Conservation (phyloP, 2,329 filamentous ascomycete genomes). For the Daldinia sp. region DNA sequence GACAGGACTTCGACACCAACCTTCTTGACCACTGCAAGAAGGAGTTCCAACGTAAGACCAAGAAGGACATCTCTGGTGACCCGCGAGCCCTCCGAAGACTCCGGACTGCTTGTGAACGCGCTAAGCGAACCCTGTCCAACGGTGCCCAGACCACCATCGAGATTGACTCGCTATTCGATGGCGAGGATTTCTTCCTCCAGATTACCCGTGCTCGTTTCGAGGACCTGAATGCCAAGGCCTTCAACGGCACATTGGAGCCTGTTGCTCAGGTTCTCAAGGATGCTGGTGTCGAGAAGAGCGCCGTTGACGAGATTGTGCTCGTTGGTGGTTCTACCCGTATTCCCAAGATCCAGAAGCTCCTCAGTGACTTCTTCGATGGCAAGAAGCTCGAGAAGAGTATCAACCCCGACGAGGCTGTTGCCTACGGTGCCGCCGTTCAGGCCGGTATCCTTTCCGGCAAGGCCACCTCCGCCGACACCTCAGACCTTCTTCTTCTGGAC, state of each 20-base stretch:
- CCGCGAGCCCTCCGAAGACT: conserved; percentile 94
- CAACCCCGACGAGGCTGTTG: conserved; percentile 99
- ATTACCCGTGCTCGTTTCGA: conserved; percentile 99
- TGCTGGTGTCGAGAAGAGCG: conserved; percentile 83
- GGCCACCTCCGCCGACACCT: conserved; percentile 93
- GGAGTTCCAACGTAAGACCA: conserved; percentile 84
- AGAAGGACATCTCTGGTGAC: conserved; percentile 81
- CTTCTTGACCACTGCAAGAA: conserved; percentile 97
- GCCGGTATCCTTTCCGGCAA: conserved; percentile 98
- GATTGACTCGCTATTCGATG: conserved; percentile 98
- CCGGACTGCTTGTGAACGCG: conserved; percentile 97
- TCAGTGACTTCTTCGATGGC: conserved; percentile 98
- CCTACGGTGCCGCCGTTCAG: conserved; percentile 98
- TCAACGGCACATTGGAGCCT: conserved; percentile 90
- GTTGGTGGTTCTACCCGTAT: conserved; percentile 99
- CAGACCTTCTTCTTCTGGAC: conserved; percentile 93
- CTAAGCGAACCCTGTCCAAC: conserved; percentile 98
- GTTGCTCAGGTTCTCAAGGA: conserved; percentile 98
- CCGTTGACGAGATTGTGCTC: conserved; percentile 97
- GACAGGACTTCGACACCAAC: conserved; percentile 96
- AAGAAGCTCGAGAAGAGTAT: conserved; percentile 99
- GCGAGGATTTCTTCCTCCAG: conserved; percentile 95
- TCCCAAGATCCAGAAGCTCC: conserved; percentile 97
- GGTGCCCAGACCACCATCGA: conserved; percentile 97
- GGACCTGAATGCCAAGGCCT: conserved; percentile 96